A percentile compares a stretch with the other conserved stretches of the same genome.
These are phyloP conservation scores for Halenospora varia DNA, from an alignment of 495 filamentous ascomycete genomes.

Conservation along the genomic window DNA sequence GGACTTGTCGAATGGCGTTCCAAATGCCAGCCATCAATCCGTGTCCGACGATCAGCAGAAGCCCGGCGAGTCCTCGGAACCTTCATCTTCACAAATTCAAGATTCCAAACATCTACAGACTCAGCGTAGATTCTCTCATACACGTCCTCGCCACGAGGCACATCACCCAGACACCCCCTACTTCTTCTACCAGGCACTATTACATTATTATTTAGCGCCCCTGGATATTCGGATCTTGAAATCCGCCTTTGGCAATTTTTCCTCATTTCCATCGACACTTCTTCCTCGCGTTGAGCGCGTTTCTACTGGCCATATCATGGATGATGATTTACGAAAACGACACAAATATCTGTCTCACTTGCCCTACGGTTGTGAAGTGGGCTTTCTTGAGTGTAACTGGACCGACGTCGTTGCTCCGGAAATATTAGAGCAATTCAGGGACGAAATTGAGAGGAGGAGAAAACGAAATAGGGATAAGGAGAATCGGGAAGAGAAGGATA, in stretches of 20 bases:
- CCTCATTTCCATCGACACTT: conserved; percentile 80
- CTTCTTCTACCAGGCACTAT: conserved; percentile 86
- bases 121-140: too few relatives aligned
- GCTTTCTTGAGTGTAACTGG: conserved; percentile 96
- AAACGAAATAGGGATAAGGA: conserved; percentile 86
- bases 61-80: not conserved
- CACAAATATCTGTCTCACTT: conserved; percentile 90
- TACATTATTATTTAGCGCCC: conserved; percentile 89
- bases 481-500: conserved; percentile 82
- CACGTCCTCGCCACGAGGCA: conserved; percentile 6
- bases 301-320: conserved; percentile 84
- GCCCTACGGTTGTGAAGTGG: conserved; percentile 88
- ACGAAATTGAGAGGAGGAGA: conserved; percentile 74
- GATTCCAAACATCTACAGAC: not conserved
- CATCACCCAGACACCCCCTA: conserved; percentile 45
- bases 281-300: conserved; percentile 90
- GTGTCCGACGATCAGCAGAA: not conserved
- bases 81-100: not conserved
- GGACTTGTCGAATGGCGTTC: conserved; percentile 4
- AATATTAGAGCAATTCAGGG: conserved; percentile 65
- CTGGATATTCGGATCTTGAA: conserved; percentile 95
- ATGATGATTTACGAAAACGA: conserved; percentile 81
- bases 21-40: not conserved
- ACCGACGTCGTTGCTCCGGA: conserved; percentile 79
- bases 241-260: conserved; percentile 80